Percentiles rank a stretch among this genome's conserved stretches.
These are phyloP conservation scores for Haberlea rhodopensis DNA, from an alignment of 257 asterid genomes.

Conservation along the genomic window DNA sequence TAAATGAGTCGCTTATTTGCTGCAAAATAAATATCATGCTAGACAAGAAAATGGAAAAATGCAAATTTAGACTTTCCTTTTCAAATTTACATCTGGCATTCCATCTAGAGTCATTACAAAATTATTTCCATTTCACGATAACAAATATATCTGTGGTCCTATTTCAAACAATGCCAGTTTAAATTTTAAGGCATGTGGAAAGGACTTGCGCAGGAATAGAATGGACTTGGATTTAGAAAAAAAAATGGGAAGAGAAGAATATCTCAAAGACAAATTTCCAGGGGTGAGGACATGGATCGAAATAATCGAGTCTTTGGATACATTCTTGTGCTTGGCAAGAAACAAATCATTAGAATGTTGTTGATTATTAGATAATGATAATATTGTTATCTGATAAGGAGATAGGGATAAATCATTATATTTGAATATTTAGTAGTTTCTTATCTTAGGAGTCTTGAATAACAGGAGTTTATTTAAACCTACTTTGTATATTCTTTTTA, in stretches of 20 bases:
- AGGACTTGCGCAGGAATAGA: conserved; percentile 4
- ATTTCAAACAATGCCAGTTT: conserved; percentile 5
- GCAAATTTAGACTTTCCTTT: conserved; percentile 5
- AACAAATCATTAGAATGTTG: neutral
- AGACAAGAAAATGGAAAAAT: conserved; percentile 13
- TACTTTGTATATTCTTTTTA: no score
- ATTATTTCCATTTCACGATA: neutral
- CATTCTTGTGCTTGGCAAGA: neutral
- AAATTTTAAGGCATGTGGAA: neutral
- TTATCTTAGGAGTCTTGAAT: no score
- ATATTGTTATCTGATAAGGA: no score
- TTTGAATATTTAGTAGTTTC: no score
- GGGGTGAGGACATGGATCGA: conserved; percentile 7
- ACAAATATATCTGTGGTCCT: conserved; percentile 7
- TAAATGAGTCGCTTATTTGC: conserved; percentile 88
- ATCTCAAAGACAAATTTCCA: conserved; percentile 8
- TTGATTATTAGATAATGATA: no score
- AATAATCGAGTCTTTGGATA: neutral
- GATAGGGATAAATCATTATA: no score
- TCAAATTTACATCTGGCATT: conserved; percentile 15
- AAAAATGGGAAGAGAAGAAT: conserved; percentile 7
- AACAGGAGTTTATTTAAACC: no score
- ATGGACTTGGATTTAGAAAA: conserved; percentile 11
- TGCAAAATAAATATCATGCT: conserved; percentile 35
- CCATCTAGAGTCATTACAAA: conserved; percentile 12